Conservation (phyloP, 768 basidiomycete genomes). For the Russula virescens region DNA sequence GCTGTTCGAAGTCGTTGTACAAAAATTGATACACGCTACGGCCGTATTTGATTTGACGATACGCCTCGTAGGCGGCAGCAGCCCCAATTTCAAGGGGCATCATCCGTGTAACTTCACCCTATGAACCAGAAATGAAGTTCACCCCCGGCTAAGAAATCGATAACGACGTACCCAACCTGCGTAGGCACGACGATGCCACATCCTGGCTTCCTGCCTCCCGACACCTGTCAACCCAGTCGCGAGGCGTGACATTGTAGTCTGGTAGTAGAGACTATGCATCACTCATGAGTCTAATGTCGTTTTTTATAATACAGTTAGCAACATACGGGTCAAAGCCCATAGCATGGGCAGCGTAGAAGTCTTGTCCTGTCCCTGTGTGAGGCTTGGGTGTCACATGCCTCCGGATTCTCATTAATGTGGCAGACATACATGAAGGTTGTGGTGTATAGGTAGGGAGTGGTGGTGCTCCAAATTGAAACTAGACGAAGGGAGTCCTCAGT, state of each 20-base stretch:
- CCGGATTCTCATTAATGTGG: background rate
- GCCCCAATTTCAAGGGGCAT: slow-evolving; percentile 60
- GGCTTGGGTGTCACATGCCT: slow-evolving; percentile 3
- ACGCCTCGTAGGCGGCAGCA: slow-evolving; percentile 75
- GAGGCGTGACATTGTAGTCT: slow-evolving; percentile 34
- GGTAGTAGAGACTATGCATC: slow-evolving; percentile 32
- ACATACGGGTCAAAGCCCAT: slow-evolving; percentile 52
- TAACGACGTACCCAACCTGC: slow-evolving; percentile 44
- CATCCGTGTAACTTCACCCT: slow-evolving; percentile 50
- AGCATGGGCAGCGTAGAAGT: slow-evolving; percentile 62
- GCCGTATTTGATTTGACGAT: slow-evolving; percentile 60
- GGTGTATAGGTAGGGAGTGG: slow-evolving; percentile 36
- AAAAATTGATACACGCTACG: slow-evolving; percentile 50
- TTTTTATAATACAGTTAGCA: too few species aligned
- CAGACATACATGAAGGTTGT: slow-evolving; percentile 33
- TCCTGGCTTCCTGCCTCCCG: slow-evolving; percentile 53
- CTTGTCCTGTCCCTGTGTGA: slow-evolving; percentile 50
- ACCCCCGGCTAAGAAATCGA: background rate
- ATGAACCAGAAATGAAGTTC: background rate
- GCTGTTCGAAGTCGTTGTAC: slow-evolving; percentile 51
- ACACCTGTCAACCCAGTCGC: slow-evolving; percentile 35
- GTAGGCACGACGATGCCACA: slow-evolving; percentile 64
- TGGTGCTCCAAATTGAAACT: slow-evolving; percentile 24
- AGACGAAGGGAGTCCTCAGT: background rate
- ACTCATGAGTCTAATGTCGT: background rate